Base-by-base conservation (phyloP, 2,329 filamentous ascomycete species). In the Colletotrichum destructivum region DNA sequence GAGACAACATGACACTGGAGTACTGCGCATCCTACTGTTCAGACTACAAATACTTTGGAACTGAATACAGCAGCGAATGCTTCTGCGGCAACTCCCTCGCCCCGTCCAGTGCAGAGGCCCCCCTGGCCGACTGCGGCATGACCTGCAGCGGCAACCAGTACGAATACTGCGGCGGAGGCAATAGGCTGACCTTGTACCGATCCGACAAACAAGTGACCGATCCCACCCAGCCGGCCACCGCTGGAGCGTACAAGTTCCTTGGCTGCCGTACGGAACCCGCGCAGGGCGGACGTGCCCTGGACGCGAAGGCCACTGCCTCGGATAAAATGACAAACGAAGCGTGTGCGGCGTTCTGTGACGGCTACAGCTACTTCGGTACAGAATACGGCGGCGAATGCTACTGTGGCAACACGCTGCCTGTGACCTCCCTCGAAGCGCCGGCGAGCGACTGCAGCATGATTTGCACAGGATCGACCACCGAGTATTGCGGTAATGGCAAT, bases 401-500 rank as follows among this genome's bases (percentile, higher is more conserved):
- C 74, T 82, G 81, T 68, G 80, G 81, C n/a, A 72, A 80, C 59
- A 64, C 68, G 8, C 72, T 83, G 26, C 76, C 69, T 5, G 56
- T 69, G n/a, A 76, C 73, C 6, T 80, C 80, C n/a, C 69, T 76
- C 2, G 75, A 75, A 62, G 81, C 77, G 5, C 70, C 78, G 2
- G 75, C 67, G 31, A 70, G 66, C 2, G 82, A 86, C 31, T 86
- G 84, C 75, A 75, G 68, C 6, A 84, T 86, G 82, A 73, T 79
- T 21, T 86, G 84, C 75, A 78, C 77, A 2, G 84, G 84, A 1
- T 81, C 80, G 62, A 74, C 67, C 15, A 56, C 63, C 1, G 77
- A 85, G 76, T 82, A 78, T 66, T 86, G 84, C 66, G 84, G 85
- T 23, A 82, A 78, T 8, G 78, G 80, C 2, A 80, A 81, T 69